Conservation (phyloP, 441 rosid genomes). For the Populus hybrid region DNA sequence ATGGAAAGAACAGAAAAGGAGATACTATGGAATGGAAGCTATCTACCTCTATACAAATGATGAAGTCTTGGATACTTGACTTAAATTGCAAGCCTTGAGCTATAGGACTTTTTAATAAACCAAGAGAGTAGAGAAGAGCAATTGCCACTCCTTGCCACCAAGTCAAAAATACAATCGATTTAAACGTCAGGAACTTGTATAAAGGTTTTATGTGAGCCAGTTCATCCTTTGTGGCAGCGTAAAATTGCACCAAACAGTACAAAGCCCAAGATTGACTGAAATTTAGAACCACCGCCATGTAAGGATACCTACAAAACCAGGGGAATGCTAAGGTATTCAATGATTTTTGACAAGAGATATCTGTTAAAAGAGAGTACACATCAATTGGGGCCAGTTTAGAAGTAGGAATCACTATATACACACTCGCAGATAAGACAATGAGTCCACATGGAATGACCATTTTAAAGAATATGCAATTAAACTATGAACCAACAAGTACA, state of each 20-base stretch:
- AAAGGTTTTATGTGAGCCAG: conserved; percentile 91
- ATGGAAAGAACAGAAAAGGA: background rate
- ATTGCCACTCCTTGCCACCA: conserved; percentile 99
- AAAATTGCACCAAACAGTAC: conserved; percentile 94
- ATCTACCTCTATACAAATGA: conserved; percentile 97
- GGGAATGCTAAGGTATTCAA: conserved; percentile 8
- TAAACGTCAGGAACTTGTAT: conserved; percentile 89
- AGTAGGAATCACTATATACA: background rate
- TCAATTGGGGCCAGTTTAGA: background rate
- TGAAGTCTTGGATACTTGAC: conserved; percentile 94
- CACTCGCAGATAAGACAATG: background rate
- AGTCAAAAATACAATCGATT: conserved; percentile 95
- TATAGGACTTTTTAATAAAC: conserved; percentile 77
- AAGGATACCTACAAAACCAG: conserved; percentile 74
- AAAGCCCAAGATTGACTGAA: conserved; percentile 99
- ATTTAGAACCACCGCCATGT: conserved; percentile 91
- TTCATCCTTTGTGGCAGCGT: conserved; percentile 83
- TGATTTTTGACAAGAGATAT: background rate
- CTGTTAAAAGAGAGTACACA: background rate
- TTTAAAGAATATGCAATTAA: background rate
- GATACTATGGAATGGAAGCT: conserved; percentile 18
- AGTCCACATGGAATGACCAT: background rate
- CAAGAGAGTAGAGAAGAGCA: conserved; percentile 80
- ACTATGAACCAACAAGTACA: background rate
- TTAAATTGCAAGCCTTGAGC: conserved; percentile 85